Conservation (phyloP, 2,329 filamentous ascomycete genomes). For the Aspergillus sp. region DNA sequence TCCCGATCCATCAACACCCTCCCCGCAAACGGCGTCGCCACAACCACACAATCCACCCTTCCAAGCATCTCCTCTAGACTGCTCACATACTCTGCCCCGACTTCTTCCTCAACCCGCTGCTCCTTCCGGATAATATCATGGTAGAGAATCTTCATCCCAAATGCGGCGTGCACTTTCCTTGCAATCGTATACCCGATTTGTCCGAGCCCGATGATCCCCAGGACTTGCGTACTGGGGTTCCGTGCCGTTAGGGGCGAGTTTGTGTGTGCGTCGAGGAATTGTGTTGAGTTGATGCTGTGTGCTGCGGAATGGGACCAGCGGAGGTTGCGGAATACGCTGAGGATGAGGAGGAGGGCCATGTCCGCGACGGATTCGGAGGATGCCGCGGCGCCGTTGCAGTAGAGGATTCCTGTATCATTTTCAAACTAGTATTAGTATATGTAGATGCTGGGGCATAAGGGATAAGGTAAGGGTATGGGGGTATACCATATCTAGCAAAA, state of each 20-base stretch:
- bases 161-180: constrained; percentile 57
- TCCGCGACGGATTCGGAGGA: constrained; percentile 74
- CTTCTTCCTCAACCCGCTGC: constrained; percentile 38
- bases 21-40: constrained; percentile 50
- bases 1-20: constrained; percentile 46
- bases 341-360: constrained; percentile 68
- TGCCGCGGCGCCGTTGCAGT: constrained; percentile 70
- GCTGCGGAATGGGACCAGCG: constrained; percentile 65
- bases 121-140: constrained; percentile 51
- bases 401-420: constrained; percentile 39
- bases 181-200: constrained; percentile 66
- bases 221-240: constrained; percentile 62
- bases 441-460: too few species aligned
- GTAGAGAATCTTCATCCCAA: constrained; percentile 67
- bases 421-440: background rate
- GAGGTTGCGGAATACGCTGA: constrained; percentile 69
- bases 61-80: constrained; percentile 48
- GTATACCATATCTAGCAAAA: constrained; percentile 61
- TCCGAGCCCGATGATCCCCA: constrained; percentile 71
- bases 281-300: constrained; percentile 42
- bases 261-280: constrained; percentile 62
- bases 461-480: too few species aligned
- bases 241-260: constrained; percentile 61
- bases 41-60: constrained; percentile 48
- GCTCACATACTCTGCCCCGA: constrained; percentile 46